These are phyloP conservation scores for Macrophomina phaseolina DNA, from an alignment of 2,329 filamentous ascomycete genomes.

Conservation along the genomic window DNA sequence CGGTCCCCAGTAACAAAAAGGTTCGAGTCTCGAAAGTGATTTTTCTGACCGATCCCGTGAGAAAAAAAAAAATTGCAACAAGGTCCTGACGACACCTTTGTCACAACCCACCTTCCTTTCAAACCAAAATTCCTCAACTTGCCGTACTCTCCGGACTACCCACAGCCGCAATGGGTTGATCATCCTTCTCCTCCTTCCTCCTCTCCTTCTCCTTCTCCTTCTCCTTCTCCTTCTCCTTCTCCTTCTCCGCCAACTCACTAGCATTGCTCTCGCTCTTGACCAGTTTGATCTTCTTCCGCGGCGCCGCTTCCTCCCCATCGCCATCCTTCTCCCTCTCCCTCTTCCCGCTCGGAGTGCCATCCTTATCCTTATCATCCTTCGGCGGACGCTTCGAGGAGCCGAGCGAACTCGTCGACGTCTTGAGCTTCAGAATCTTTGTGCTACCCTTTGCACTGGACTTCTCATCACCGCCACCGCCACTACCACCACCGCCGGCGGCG, in stretches of 20 bases:
- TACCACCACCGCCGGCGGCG: too few relatives aligned
- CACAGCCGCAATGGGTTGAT: background rate
- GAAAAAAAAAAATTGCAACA: background rate
- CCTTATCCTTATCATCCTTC: slow-evolving; percentile 32
- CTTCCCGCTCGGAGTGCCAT: slow-evolving; percentile 1
- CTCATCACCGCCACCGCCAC: slow-evolving; percentile 35
- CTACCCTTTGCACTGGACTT: slow-evolving; percentile 40
- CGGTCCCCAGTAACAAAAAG: background rate
- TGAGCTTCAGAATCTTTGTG: slow-evolving; percentile 34
- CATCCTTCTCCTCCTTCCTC: background rate
- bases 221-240: background rate
- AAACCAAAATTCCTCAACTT: background rate
- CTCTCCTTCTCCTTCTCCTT: background rate
- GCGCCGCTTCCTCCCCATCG: slow-evolving; percentile 34
- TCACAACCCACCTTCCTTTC: background rate
- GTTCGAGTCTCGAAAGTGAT: background rate
- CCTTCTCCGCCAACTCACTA: slow-evolving; percentile 4
- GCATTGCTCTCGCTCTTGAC: slow-evolving; percentile 19
- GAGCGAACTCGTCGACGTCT: slow-evolving; percentile 4
- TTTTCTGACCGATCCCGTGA: background rate
- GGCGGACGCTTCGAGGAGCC: slow-evolving; percentile 22
- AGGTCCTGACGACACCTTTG: background rate
- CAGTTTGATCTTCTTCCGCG: slow-evolving; percentile 48
- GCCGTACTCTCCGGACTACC: slow-evolving; percentile 19
- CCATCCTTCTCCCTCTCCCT: slow-evolving; percentile 30